Evolutionary conservation across 306 rosid genomes (phyloP).

Genomic region (Cucurbita moschata): DNA sequence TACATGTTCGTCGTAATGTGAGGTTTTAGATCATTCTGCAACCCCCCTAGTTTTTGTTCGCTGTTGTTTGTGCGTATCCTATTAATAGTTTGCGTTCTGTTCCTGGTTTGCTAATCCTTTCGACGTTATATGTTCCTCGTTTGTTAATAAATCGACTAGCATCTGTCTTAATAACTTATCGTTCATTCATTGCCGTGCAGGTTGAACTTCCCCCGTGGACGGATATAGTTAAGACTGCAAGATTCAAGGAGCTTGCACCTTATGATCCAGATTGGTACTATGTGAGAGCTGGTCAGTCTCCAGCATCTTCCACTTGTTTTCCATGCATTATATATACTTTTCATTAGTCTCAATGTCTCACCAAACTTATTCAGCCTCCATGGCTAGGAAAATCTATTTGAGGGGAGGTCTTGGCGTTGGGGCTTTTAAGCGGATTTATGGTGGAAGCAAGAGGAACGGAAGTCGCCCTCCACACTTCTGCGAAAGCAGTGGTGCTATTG

Average conservation of each 20-base stretch:
- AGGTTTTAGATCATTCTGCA: neutral
- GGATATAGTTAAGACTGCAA: conserved; percentile 43
- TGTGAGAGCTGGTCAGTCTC: conserved; percentile 30
- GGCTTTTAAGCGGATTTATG: conserved; percentile 39
- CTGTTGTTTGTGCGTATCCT: neutral
- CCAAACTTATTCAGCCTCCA: conserved; percentile 23
- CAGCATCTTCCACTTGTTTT: neutral
- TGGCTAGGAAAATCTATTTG: conserved; percentile 53
- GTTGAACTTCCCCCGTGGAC: conserved; percentile 44
- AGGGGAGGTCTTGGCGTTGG: conserved; percentile 59
- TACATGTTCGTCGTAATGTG: neutral
- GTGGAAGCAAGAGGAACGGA: conserved; percentile 50
- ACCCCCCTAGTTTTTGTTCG: neutral
- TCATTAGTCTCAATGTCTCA: neutral
- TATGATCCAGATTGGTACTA: conserved; percentile 52
- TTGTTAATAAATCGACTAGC: neutral
- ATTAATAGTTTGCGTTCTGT: neutral
- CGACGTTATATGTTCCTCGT: neutral
- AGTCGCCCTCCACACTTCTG: conserved; percentile 58
- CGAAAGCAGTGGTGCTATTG: conserved; percentile 44
- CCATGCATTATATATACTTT: neutral
- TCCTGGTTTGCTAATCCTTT: neutral
- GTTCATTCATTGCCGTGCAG: conserved; percentile 3
- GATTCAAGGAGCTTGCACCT: conserved; percentile 45
- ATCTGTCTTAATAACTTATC: neutral